These are phyloP conservation scores for Sisymbrium irio DNA, from an alignment of 345 rosid species.

Conservation along the genomic window DNA sequence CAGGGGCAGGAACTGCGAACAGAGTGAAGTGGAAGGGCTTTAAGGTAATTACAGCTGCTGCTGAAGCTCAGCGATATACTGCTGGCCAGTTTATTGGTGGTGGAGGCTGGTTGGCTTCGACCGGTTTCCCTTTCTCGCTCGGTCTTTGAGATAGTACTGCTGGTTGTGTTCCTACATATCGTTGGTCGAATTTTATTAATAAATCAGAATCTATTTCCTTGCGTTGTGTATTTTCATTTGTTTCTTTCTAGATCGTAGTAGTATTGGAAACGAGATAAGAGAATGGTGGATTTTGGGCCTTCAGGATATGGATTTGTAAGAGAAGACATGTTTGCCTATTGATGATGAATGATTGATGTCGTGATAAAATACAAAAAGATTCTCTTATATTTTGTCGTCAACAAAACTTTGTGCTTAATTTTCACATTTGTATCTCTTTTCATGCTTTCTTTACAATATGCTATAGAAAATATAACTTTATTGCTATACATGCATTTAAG, in stretches of 20 bases:
- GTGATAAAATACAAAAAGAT: no score
- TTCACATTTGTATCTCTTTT: no score
- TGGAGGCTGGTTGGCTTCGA: constrained; percentile 59
- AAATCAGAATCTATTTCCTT: neutral
- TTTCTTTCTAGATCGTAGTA: neutral
- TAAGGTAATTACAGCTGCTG: constrained; percentile 50
- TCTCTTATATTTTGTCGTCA: no score
- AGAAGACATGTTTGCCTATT: no score
- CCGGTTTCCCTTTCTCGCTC: constrained; percentile 77
- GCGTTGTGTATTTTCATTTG: neutral
- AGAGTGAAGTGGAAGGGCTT: constrained; percentile 77
- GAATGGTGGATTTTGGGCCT: neutral
- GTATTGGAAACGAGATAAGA: neutral
- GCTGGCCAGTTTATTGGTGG: no score
- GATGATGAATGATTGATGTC: no score
- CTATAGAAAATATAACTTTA: no score
- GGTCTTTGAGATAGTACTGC: constrained; percentile 37
- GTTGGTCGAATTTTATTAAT: neutral
- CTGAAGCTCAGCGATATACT: constrained; percentile 58
- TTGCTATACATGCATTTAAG: no score
- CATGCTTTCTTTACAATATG: no score
- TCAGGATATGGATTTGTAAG: neutral
- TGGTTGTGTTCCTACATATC: neutral
- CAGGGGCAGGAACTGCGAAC: constrained; percentile 64
- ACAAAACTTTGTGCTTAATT: no score